These are phyloP conservation scores for Dryas integrifolia DNA, from an alignment of 331 rosid species.

Conservation along the genomic window DNA sequence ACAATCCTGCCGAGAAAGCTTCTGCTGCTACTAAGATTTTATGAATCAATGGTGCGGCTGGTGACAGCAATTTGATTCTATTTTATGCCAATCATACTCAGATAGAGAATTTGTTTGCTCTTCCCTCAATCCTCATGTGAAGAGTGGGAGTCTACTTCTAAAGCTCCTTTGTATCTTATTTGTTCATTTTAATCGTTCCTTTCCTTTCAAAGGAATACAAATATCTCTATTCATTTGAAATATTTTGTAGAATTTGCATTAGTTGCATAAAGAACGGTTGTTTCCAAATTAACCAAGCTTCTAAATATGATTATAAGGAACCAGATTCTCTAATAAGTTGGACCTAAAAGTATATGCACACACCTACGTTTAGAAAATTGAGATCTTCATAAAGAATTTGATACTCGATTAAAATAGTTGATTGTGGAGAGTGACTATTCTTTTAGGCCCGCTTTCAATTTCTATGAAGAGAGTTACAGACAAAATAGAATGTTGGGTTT, in stretches of 20 bases:
- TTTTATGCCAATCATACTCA: not conserved
- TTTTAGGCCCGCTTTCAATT: too few species aligned
- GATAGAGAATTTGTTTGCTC: not conserved
- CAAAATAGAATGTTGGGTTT: too few species aligned
- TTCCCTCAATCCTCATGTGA: not conserved
- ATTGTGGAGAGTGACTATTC: too few species aligned
- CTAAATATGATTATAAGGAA: too few species aligned
- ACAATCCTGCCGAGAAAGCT: conserved; percentile 48
- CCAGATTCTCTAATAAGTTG: too few species aligned
- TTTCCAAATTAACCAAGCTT: too few species aligned
- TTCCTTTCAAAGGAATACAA: not conserved
- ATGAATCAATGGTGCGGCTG: conserved; percentile 10
- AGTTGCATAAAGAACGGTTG: not conserved
- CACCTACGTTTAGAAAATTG: too few species aligned
- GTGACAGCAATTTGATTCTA: not conserved
- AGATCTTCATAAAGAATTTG: too few species aligned
- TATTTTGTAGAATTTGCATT: not conserved
- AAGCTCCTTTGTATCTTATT: not conserved
- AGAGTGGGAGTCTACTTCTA: too few species aligned
- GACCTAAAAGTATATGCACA: too few species aligned
- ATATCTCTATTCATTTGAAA: not conserved
- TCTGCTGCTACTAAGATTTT: conserved; percentile 12
- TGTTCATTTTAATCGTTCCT: not conserved
- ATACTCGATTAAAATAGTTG: too few species aligned
- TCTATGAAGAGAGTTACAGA: too few species aligned